Percentiles rank a stretch among this genome's conserved stretches.
These are phyloP conservation scores for Tolypocladium cylindrosporum DNA, from an alignment of 2,329 filamentous ascomycete genomes.

Conservation along the genomic window DNA sequence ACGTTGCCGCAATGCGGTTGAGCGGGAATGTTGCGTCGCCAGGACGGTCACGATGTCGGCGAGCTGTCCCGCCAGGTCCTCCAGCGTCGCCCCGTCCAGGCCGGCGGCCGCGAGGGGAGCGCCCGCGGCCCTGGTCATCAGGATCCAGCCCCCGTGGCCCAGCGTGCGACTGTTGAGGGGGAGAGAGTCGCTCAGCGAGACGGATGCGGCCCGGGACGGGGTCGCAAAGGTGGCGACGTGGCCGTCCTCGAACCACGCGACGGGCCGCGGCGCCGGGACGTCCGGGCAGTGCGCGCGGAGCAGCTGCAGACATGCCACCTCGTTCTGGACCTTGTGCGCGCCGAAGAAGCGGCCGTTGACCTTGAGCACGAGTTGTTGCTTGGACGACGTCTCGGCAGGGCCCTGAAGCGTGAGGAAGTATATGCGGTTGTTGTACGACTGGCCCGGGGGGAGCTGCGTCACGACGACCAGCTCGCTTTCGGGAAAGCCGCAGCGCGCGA, in stretches of 20 bases:
- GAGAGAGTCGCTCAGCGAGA: background rate
- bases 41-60: constrained; percentile 7
- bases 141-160: constrained; percentile 10
- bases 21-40: constrained; percentile 9
- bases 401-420: constrained; percentile 9
- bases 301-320: constrained; percentile 10
- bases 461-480: constrained; percentile 2
- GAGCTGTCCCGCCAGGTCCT: constrained; percentile 7
- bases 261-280: constrained; percentile 7
- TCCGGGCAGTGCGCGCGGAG: constrained; percentile 9
- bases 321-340: constrained; percentile 12
- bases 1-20: constrained; percentile 9
- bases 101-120: constrained; percentile 3
- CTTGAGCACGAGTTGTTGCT: constrained; percentile 10
- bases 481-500: constrained; percentile 6
- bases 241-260: constrained; percentile 13
- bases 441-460: constrained; percentile 4
- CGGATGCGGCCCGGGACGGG: background rate
- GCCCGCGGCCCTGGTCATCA: constrained; percentile 9
- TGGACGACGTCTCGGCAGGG: background rate
- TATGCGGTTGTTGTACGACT: constrained; percentile 13
- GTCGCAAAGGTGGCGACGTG: background rate
- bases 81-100: constrained; percentile 3
- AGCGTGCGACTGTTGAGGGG: background rate
- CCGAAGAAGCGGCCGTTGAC: constrained; percentile 12